phyloP scores from a whole-genome alignment of 1,284 basidiomycete genomes.

The Athelia psychrophila region DNA sequence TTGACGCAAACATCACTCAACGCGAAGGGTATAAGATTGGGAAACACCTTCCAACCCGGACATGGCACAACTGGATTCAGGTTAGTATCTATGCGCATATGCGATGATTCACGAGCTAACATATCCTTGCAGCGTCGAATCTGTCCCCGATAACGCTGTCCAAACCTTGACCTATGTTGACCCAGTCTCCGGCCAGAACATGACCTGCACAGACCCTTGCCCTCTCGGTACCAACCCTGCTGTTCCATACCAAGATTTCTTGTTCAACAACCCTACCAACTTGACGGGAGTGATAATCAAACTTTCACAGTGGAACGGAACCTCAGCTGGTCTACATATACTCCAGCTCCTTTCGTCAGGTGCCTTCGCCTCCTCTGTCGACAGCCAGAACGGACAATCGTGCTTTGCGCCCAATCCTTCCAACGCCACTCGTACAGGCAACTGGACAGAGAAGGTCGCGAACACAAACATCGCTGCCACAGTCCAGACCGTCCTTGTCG shows the following conservation, averaged over 20 bases:
- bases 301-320: conserved; percentile 75
- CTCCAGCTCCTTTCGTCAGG: conserved; percentile 91
- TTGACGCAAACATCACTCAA: conserved; percentile 71
- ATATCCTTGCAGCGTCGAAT: conserved; percentile 70
- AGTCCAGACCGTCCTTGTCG: conserved; percentile 69
- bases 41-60: conserved; percentile 83
- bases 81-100: conserved; percentile 35
- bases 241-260: conserved; percentile 86
- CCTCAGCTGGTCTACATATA: conserved; percentile 81
- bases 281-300: conserved; percentile 86
- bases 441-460: conserved; percentile 65
- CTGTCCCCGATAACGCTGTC: conserved; percentile 86
- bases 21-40: conserved; percentile 81
- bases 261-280: conserved; percentile 61
- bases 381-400: conserved; percentile 58
- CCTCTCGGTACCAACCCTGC: conserved; percentile 73
- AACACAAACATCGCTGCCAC: conserved; percentile 80
- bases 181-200: conserved; percentile 67
- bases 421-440: conserved; percentile 58
- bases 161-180: conserved; percentile 79
- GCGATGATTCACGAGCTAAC: neutral
- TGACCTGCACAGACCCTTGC: conserved; percentile 69
- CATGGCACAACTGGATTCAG: conserved; percentile 85
- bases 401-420: conserved; percentile 77
- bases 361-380: conserved; percentile 76